Evolutionary conservation across 139 green algal genomes (phyloP).

Genomic region (Chlorella sp.): DNA sequence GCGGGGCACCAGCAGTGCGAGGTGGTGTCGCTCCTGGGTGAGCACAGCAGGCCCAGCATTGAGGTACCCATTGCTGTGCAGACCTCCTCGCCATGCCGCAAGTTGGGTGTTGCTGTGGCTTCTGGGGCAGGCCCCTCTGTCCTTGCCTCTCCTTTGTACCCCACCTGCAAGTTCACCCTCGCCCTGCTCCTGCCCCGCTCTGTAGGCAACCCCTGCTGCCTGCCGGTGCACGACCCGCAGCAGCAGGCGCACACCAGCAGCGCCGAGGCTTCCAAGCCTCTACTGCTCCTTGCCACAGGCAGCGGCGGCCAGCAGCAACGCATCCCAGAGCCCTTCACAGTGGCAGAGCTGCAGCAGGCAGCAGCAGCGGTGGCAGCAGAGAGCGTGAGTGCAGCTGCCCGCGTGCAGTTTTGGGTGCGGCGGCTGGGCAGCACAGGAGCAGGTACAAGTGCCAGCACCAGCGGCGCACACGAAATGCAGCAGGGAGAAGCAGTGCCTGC

Average conservation of each 20-base stretch:
- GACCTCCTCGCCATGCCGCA: background rate
- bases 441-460: background rate
- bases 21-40: slow-evolving; percentile 15
- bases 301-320: slow-evolving; percentile 20
- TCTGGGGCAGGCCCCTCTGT: background rate
- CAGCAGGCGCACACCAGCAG: slow-evolving; percentile 25
- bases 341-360: slow-evolving; percentile 27
- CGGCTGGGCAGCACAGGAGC: background rate
- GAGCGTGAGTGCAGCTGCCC: background rate
- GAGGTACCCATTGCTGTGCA: too few species aligned
- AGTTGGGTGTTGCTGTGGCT: too few species aligned
- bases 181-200: background rate
- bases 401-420: slow-evolving; percentile 12
- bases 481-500: background rate
- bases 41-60: background rate
- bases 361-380: slow-evolving; percentile 12
- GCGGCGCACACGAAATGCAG: background rate
- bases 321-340: slow-evolving; percentile 27
- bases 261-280: background rate
- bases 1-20: slow-evolving; percentile 21
- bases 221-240: slow-evolving; percentile 18
- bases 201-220: slow-evolving; percentile 25
- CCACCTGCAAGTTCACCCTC: background rate
- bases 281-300: slow-evolving; percentile 16
- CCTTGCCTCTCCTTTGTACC: background rate